A percentile compares a stretch with the other conserved stretches of the same genome.
phyloP scores from a whole-genome alignment of 805 yeast genomes.

The Candida tallmaniae region DNA sequence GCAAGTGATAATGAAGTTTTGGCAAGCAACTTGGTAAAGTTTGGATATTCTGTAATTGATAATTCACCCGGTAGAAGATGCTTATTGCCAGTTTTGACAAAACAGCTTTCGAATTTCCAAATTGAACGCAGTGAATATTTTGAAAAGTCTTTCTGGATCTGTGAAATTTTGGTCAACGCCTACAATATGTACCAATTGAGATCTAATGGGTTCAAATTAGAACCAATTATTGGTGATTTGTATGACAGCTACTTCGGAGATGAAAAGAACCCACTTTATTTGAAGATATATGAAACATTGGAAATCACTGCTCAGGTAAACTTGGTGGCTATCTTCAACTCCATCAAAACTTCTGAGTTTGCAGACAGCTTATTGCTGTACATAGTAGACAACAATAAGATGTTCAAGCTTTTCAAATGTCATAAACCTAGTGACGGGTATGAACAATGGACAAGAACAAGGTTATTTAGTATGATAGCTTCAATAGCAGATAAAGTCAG shows the following conservation, averaged over 20 bases:
- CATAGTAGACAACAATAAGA: constrained; percentile 33
- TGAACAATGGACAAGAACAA: constrained; percentile 65
- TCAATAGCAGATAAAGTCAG: constrained; percentile 14
- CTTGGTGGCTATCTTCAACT: constrained; percentile 44
- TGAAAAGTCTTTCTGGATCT: constrained; percentile 47
- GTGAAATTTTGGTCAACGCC: constrained; percentile 41
- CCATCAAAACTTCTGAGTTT: constrained; percentile 22
- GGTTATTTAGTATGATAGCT: constrained; percentile 48
- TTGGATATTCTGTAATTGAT: constrained; percentile 42
- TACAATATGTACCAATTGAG: constrained; percentile 50
- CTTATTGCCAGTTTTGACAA: constrained; percentile 57
- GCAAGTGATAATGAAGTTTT: constrained; percentile 28
- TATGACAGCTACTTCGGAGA: constrained; percentile 44
- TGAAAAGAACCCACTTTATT: constrained; percentile 27
- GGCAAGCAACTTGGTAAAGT: constrained; percentile 21
- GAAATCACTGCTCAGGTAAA: constrained; percentile 54
- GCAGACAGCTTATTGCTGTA: constrained; percentile 27
- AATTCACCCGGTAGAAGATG: constrained; percentile 62
- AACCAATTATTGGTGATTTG: constrained; percentile 48
- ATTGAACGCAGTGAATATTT: constrained; percentile 24
- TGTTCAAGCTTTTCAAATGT: constrained; percentile 45
- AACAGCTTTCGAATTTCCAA: constrained; percentile 43
- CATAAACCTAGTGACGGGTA: constrained; percentile 57
- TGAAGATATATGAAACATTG: constrained; percentile 47
- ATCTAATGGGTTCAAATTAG: constrained; percentile 55